A percentile compares a stretch with the other conserved stretches of the same genome.
These are phyloP conservation scores for Podila epicladia DNA, from an alignment of 192 early-diverging fungal genomes.

Conservation along the genomic window DNA sequence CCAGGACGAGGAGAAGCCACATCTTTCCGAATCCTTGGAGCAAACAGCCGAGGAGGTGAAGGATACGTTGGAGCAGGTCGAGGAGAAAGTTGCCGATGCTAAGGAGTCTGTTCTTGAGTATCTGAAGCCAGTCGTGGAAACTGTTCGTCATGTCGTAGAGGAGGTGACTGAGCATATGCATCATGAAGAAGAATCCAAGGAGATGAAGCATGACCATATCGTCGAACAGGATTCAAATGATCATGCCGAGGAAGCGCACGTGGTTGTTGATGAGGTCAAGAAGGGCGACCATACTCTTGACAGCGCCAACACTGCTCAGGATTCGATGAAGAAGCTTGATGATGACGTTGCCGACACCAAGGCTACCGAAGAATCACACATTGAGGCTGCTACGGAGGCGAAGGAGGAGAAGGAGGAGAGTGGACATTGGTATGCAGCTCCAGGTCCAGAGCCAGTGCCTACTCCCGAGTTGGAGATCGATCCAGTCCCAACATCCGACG, in stretches of 20 bases:
- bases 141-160: constrained; percentile 5
- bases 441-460: constrained; percentile 4
- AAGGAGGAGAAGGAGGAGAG: not conserved
- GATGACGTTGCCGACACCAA: not conserved
- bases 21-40: not conserved
- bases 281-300: not conserved
- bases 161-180: not conserved
- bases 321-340: constrained; percentile 1
- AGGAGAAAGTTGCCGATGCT: constrained; percentile 8
- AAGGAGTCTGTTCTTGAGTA: constrained; percentile 3
- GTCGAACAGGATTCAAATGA: not conserved
- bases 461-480: not conserved
- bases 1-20: not conserved
- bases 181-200: not conserved
- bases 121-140: not conserved
- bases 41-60: constrained; percentile 1
- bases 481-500: not conserved
- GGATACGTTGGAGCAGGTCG: not conserved
- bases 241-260: not conserved
- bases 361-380: not conserved
- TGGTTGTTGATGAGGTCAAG: not conserved
- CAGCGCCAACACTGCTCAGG: constrained; percentile 1
- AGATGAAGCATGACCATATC: not conserved
- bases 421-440: not conserved
- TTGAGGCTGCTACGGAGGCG: not conserved